Conservation (phyloP, 2,329 filamentous ascomycete species). For the Exophiala dermatitidis region DNA sequence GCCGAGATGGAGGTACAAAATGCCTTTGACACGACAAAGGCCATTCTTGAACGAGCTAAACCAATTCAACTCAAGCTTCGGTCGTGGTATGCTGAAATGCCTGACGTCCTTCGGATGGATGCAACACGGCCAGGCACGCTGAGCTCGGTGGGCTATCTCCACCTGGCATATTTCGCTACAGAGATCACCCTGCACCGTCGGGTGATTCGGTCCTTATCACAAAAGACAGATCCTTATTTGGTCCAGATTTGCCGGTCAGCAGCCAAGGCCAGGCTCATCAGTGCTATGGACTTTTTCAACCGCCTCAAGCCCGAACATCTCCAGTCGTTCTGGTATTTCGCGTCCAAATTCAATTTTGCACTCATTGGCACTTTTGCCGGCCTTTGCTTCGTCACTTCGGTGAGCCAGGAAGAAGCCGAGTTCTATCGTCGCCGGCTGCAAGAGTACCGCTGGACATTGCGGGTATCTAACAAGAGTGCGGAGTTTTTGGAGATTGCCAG, state of each 20-base stretch:
- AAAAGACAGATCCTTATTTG: slow-evolving; percentile 64
- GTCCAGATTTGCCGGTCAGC: slow-evolving; percentile 74
- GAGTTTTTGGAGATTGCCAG: slow-evolving; percentile 28
- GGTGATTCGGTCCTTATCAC: slow-evolving; percentile 32
- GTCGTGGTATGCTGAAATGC: slow-evolving; percentile 47
- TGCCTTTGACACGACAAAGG: slow-evolving; percentile 34
- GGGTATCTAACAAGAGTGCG: slow-evolving; percentile 53
- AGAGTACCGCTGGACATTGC: slow-evolving; percentile 91
- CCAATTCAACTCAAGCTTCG: slow-evolving; percentile 48
- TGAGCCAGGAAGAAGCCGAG: slow-evolving; percentile 78
- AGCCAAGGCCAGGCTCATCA: slow-evolving; percentile 88
- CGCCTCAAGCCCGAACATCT: slow-evolving; percentile 78
- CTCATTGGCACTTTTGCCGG: slow-evolving; percentile 86
- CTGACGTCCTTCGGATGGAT: slow-evolving; percentile 45
- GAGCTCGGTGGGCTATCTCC: slow-evolving; percentile 39
- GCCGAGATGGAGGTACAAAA: slow-evolving; percentile 30
- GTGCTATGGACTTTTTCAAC: slow-evolving; percentile 96
- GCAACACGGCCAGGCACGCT: slow-evolving; percentile 36
- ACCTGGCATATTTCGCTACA: slow-evolving; percentile 41
- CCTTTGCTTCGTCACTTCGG: slow-evolving; percentile 80
- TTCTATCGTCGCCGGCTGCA: slow-evolving; percentile 81
- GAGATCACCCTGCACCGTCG: slow-evolving; percentile 42
- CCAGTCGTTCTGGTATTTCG: slow-evolving; percentile 70
- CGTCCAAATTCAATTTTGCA: slow-evolving; percentile 65
- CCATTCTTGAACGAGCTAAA: slow-evolving; percentile 48